These are phyloP conservation scores for Craterostigma plantagineum DNA, from an alignment of 257 asterid species.

Conservation along the genomic window DNA sequence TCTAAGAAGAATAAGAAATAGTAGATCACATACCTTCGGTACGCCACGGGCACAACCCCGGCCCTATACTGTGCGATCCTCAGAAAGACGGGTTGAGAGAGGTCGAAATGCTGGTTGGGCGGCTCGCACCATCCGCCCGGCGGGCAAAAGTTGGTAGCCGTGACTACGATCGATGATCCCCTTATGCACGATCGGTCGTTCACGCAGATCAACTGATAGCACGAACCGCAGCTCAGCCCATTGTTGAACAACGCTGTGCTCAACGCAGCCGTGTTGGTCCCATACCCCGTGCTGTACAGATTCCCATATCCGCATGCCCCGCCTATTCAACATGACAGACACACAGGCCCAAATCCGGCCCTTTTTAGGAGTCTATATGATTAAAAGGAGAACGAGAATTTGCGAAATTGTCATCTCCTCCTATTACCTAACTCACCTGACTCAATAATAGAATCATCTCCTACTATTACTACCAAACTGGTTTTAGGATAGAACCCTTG, in stretches of 20 bases:
- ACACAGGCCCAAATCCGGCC: too few species aligned
- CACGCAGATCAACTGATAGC: neutral
- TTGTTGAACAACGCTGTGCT: slow-evolving; percentile 1
- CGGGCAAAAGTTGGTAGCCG: slow-evolving; percentile 3
- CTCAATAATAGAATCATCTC: too few species aligned
- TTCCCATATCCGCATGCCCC: slow-evolving; percentile 4
- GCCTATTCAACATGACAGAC: too few species aligned
- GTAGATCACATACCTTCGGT: neutral
- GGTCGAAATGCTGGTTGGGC: slow-evolving; percentile 1
- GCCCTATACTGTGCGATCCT: slow-evolving; percentile 4
- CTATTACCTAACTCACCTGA: too few species aligned
- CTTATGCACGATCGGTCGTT: neutral
- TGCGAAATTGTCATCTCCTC: too few species aligned
- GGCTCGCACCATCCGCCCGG: slow-evolving; percentile 5
- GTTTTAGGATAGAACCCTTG: too few species aligned
- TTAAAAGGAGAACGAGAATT: too few species aligned
- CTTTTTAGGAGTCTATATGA: too few species aligned
- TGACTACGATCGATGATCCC: slow-evolving; percentile 1
- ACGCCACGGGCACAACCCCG: slow-evolving; percentile 1
- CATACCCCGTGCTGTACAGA: slow-evolving; percentile 3
- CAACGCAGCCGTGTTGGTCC: neutral
- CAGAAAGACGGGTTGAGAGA: slow-evolving; percentile 3
- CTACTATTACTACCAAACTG: too few species aligned
- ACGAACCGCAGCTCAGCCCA: neutral
- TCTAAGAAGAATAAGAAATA: too few species aligned